Conservation (phyloP, 306 rosid genomes). For the Pyrus betulifolia region DNA sequence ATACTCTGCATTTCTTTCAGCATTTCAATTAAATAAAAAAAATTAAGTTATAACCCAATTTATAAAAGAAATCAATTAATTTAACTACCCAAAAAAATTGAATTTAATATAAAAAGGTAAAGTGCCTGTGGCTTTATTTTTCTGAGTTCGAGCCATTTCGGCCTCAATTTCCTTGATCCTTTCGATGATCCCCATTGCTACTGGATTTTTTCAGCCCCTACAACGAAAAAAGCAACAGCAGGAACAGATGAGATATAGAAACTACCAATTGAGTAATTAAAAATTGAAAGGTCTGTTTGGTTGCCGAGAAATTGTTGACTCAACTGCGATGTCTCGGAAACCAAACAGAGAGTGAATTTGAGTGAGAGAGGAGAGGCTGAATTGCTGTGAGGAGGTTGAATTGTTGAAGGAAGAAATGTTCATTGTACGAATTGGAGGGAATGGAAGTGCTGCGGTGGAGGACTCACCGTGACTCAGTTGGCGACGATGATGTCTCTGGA, state of each 20-base stretch:
- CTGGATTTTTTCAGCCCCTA: conserved; percentile 25
- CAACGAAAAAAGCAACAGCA: conserved; percentile 5
- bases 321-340: not conserved
- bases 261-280: not conserved
- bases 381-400: not conserved
- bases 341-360: not conserved
- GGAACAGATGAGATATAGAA: not conserved
- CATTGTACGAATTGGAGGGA: not conserved
- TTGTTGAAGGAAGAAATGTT: not conserved
- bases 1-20: conserved; percentile 51
- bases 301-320: not conserved
- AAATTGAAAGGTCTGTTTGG: not conserved
- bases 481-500: conserved; percentile 26
- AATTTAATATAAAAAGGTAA: not conserved
- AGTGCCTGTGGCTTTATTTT: conserved; percentile 91
- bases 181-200: conserved; percentile 84
- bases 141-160: conserved; percentile 99
- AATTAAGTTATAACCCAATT: not conserved
- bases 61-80: not conserved
- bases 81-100: not conserved
- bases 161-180: conserved; percentile 95
- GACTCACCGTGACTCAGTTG: conserved; percentile 33
- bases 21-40: not conserved
- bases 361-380: not conserved
- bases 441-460: not conserved